Evolutionary conservation across 352 stramenopile species (phyloP), one percentile per base, ranked within the genome.

Genomic region (Globisporangium heterothallicum): DNA sequence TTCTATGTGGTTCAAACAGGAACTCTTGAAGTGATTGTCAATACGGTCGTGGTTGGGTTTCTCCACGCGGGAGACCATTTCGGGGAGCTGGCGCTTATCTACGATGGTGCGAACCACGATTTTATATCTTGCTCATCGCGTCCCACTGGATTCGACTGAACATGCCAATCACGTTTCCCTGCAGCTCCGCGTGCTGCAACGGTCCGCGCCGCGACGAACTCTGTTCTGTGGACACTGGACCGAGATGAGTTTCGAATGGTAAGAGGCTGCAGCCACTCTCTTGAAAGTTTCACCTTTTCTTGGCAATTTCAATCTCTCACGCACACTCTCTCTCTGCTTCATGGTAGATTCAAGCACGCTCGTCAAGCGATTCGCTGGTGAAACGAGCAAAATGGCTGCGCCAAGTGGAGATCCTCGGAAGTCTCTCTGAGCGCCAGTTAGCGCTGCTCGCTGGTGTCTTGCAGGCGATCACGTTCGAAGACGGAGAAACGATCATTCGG

Each of bases 11-110:
- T 90, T 27, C 74, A 90, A 46, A 54, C 49, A 4, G 78, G 78
- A 6, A 79, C 63, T 8, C 72, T 86, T 4, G 78, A 90, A 38
- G 77, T 86, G 14, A 74, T 83, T n/a, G 78, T 90, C 44, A 90
- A 90, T 56, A 56, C 49, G 4, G 53, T 63, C 14, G 63, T 78
- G 14, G 74, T 90, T 4, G 78, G 78, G 1, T 73, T 68, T 43
- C 64, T 90, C 14, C 65, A 64, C 2, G 59, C 72, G 1, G 78
- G 74, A 12, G 76, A 85, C 32, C 72, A 90, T 56, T 97, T 97
- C 42, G 91, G 91, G 26, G 91, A 97, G 58, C 72, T 97, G 25
- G 83, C 81, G 2, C 71, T 97, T 24, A 96, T 97, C 56, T 90
- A 90, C 47, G 76, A 90, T 42, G 74, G 74, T 84, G 61, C 43